Conservation (phyloP, 208 protist species). For the Wallacemonas sp. region DNA sequence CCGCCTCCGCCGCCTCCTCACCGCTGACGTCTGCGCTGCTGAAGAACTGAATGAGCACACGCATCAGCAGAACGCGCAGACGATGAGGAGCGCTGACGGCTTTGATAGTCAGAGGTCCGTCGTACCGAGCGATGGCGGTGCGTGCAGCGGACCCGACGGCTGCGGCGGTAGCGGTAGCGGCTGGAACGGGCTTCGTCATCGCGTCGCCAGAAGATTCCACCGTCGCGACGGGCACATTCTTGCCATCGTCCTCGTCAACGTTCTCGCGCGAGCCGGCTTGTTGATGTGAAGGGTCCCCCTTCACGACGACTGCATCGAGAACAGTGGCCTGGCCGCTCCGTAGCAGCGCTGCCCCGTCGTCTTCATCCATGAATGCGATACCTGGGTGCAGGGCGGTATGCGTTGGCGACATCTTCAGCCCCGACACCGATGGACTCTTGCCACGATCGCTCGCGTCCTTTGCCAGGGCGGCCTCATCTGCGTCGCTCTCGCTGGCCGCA, state of each 20-base stretch:
- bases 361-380: conserved; percentile 6
- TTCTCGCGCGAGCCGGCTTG: no score
- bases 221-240: not conserved
- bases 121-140: not conserved
- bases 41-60: conserved; percentile 33
- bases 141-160: not conserved
- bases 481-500: conserved; percentile 14
- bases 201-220: not conserved
- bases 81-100: conserved; percentile 17
- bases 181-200: not conserved
- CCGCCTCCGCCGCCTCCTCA: not conserved
- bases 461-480: no score
- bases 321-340: not conserved
- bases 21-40: not conserved
- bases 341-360: not conserved
- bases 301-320: not conserved
- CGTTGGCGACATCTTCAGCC: not conserved
- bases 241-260: not conserved
- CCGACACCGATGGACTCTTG: no score
- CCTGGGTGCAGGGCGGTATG: conserved; percentile 1
- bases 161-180: not conserved
- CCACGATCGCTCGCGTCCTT: no score
- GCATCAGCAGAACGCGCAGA: conserved; percentile 38
- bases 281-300: no score
- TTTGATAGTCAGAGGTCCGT: not conserved